Percentiles rank a stretch among this genome's conserved stretches.
phyloP scores from a whole-genome alignment of 1,284 basidiomycete genomes.

The Trichosporon sp. region DNA sequence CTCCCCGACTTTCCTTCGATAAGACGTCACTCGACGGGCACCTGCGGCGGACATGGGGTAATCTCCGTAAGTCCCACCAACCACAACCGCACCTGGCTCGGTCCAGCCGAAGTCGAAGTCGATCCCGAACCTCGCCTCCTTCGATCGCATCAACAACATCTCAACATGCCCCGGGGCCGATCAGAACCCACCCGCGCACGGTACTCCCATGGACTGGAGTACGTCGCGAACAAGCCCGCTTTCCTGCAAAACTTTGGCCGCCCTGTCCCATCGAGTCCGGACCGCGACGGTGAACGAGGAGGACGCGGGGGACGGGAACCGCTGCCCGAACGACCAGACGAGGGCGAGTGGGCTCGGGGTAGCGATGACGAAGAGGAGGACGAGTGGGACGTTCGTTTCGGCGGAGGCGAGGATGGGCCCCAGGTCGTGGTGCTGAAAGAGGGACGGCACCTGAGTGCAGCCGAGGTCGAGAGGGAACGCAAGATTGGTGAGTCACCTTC shows the following conservation, averaged over 20 bases:
- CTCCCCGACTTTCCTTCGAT: neutral
- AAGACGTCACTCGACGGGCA: neutral
- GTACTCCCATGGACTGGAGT: constrained; percentile 42
- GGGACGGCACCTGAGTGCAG: constrained; percentile 75
- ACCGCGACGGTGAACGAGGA: neutral
- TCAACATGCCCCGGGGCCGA: constrained; percentile 23
- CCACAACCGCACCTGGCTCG: neutral
- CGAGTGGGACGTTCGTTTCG: constrained; percentile 72
- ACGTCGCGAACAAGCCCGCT: constrained; percentile 47
- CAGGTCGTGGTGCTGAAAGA: constrained; percentile 80
- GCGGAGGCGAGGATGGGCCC: constrained; percentile 78
- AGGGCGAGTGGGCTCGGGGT: constrained; percentile 46
- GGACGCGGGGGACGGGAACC: constrained; percentile 24
- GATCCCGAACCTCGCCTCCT: neutral
- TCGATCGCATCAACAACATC: neutral
- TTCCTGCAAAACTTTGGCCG: constrained; percentile 51
- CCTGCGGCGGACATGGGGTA: neutral
- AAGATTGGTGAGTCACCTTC: constrained; percentile 73
- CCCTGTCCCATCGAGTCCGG: constrained; percentile 13
- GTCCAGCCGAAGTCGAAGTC: neutral
- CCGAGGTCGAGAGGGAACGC: constrained; percentile 74
- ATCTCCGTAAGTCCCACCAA: neutral
- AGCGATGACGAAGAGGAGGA: constrained; percentile 62
- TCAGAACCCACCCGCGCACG: constrained; percentile 30
- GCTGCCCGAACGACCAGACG: constrained; percentile 46